phyloP scores from a whole-genome alignment of 768 basidiomycete genomes.

The Hypsizygus marmoreus region DNA sequence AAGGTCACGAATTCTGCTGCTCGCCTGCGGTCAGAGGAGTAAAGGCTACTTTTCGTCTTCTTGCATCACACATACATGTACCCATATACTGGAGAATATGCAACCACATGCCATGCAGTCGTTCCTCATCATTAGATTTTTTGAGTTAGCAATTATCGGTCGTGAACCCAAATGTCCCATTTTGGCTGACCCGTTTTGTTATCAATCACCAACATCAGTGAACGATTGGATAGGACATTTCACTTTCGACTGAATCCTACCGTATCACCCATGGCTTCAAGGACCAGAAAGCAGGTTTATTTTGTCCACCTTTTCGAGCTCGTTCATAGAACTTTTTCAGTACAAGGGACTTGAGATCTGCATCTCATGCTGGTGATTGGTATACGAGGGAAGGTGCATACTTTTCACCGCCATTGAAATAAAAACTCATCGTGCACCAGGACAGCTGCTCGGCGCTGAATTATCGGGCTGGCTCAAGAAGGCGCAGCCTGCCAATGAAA shows the following conservation, averaged over 20 bases:
- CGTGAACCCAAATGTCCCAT: background rate
- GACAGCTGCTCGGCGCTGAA: constrained; percentile 55
- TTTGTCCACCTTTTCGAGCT: background rate
- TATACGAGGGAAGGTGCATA: constrained; percentile 70
- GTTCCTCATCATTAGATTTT: constrained; percentile 9
- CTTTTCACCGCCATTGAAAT: constrained; percentile 1
- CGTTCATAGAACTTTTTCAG: constrained; percentile 4
- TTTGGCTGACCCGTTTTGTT: constrained; percentile 5
- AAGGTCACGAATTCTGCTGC: constrained; percentile 95
- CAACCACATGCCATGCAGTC: constrained; percentile 44
- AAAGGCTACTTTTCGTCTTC: constrained; percentile 43
- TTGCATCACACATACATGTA: constrained; percentile 50
- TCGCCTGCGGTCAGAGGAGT: constrained; percentile 94
- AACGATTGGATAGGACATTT: too few species aligned
- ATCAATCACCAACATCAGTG: constrained; percentile 1
- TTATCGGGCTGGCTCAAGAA: constrained; percentile 63
- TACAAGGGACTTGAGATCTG: constrained; percentile 40
- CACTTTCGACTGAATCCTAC: background rate
- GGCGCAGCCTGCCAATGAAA: constrained; percentile 45
- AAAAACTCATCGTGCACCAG: constrained; percentile 38
- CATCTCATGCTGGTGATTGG: constrained; percentile 91
- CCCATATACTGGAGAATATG: constrained; percentile 56
- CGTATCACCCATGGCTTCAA: constrained; percentile 17
- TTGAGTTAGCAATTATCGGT: background rate
- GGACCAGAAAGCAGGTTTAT: constrained; percentile 20